A percentile compares a stretch with the other conserved stretches of the same genome.
Evolutionary conservation across 495 filamentous ascomycete genomes (phyloP).

Genomic region (Elasticomyces elasticus): DNA sequence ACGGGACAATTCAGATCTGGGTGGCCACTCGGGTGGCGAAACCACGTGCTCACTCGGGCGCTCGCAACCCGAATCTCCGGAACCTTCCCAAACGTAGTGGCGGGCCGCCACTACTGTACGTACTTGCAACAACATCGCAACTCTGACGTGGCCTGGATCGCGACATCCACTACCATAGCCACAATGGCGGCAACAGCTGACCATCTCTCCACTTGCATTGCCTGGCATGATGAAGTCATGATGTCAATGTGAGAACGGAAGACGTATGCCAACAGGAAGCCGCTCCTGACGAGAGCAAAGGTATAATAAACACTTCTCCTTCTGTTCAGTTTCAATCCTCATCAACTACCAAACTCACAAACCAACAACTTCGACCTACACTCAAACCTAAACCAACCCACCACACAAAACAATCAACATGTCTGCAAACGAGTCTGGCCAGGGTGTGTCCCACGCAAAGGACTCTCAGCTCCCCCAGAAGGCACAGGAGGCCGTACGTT

Average conservation of each 20-base stretch:
- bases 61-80: too few relatives aligned
- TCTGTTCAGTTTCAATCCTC: neutral
- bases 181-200: too few relatives aligned
- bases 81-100: too few relatives aligned
- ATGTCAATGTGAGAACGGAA: neutral
- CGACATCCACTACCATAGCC: too few relatives aligned
- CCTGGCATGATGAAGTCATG: neutral
- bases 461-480: constrained; percentile 25
- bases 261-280: neutral
- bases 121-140: too few relatives aligned
- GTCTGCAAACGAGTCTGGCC: constrained; percentile 22
- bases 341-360: neutral
- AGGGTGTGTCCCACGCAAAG: constrained; percentile 26
- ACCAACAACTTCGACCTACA: neutral
- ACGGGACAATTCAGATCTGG: too few relatives aligned
- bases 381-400: neutral
- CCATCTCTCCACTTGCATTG: too few relatives aligned
- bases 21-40: too few relatives aligned
- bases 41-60: too few relatives aligned
- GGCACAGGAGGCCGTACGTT: constrained; percentile 23
- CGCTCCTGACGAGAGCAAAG: neutral
- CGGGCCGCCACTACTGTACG: too few relatives aligned
- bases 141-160: too few relatives aligned
- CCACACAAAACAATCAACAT: neutral
- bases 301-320: neutral